Evolutionary conservation across 345 rosid species (phyloP).

Genomic region (Streptanthus diversifolius): DNA sequence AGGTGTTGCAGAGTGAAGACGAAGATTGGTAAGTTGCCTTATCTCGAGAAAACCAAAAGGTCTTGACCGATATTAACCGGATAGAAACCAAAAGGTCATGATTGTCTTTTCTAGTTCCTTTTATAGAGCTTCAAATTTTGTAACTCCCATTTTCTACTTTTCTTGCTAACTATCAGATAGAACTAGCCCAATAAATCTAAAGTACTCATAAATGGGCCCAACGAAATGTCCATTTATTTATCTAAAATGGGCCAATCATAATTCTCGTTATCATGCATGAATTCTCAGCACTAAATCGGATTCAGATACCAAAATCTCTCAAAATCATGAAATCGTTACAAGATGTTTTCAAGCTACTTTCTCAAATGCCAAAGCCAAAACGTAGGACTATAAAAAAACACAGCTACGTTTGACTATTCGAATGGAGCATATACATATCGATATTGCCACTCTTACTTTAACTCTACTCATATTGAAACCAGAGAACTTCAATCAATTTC

Average conservation of each 20-base stretch:
- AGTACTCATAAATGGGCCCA: background rate
- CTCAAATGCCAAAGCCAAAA: constrained; percentile 4
- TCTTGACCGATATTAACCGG: background rate
- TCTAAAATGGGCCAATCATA: background rate
- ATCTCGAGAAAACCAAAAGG: constrained; percentile 10
- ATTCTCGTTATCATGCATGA: background rate
- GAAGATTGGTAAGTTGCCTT: constrained; percentile 27
- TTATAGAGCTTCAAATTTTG: too few species aligned
- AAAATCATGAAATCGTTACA: constrained; percentile 4
- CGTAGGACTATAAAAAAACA: background rate
- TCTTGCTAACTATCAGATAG: too few species aligned
- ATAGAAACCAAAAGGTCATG: constrained; percentile 9
- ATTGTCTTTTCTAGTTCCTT: background rate
- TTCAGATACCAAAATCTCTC: background rate
- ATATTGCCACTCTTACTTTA: background rate
- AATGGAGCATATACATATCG: background rate
- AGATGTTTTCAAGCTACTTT: background rate
- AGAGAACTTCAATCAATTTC: background rate
- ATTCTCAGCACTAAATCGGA: background rate
- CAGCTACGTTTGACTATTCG: constrained; percentile 1
- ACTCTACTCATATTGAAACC: background rate
- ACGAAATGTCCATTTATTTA: background rate
- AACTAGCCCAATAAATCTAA: background rate
- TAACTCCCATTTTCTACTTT: too few species aligned
- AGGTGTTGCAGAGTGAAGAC: constrained; percentile 33